These are phyloP conservation scores for Hirschioporus abietinus DNA, from an alignment of 768 basidiomycete genomes.

Conservation along the genomic window DNA sequence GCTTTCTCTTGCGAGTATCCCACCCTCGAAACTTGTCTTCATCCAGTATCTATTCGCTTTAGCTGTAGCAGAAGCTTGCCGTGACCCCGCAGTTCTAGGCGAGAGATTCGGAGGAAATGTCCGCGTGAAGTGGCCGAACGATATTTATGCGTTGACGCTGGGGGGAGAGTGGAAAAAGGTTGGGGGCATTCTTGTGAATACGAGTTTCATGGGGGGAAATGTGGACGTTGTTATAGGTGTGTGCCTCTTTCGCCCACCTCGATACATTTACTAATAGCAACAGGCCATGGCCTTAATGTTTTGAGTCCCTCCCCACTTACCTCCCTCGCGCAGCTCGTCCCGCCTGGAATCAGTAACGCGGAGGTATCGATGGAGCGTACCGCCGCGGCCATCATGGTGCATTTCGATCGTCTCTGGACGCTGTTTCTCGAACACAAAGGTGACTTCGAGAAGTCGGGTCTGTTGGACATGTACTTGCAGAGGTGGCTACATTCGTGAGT, in stretches of 20 bases:
- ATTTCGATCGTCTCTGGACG: slow-evolving; percentile 78
- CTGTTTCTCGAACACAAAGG: slow-evolving; percentile 60
- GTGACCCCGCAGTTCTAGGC: slow-evolving; percentile 48
- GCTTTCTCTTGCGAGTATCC: slow-evolving; percentile 43
- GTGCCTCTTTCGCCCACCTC: slow-evolving; percentile 19
- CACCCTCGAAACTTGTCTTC: slow-evolving; percentile 74
- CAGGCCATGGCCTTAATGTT: slow-evolving; percentile 89
- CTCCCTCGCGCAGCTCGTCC: slow-evolving; percentile 69
- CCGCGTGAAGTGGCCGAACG: slow-evolving; percentile 95
- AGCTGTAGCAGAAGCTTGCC: slow-evolving; percentile 84
- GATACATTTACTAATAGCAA: background rate
- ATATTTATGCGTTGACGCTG: slow-evolving; percentile 65
- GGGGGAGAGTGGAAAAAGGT: slow-evolving; percentile 62
- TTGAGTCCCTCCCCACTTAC: slow-evolving; percentile 77
- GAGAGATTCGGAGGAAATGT: slow-evolving; percentile 46
- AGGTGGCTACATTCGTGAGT: slow-evolving; percentile 93
- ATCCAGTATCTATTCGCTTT: slow-evolving; percentile 89
- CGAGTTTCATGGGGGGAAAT: slow-evolving; percentile 66
- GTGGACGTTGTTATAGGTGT: slow-evolving; percentile 80
- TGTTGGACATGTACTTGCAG: slow-evolving; percentile 72
- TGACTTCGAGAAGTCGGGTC: slow-evolving; percentile 59
- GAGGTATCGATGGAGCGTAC: slow-evolving; percentile 66
- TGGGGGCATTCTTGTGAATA: slow-evolving; percentile 90
- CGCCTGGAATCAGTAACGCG: slow-evolving; percentile 19
- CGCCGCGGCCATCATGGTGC: slow-evolving; percentile 65